Evolutionary conservation across 495 filamentous ascomycete genomes (phyloP), one percentile per base, ranked within the genome.

Genomic region (Tuber borchii): DNA sequence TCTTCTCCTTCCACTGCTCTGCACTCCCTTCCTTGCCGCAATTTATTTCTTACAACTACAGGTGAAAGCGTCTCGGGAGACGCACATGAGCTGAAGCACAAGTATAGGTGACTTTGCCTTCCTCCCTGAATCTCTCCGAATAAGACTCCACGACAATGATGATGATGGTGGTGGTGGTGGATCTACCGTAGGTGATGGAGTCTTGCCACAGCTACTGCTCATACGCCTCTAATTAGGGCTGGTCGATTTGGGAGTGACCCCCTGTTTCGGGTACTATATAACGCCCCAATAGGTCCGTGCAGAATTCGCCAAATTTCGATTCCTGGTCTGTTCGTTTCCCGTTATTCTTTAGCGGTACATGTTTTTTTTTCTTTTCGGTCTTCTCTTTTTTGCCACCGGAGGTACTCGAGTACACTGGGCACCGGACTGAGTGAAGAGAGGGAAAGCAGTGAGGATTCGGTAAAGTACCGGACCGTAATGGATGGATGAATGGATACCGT

Each of bases 241-340:
- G 56, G 56, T 65, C 5, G 56, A 34, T 65, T 65, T 65, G 56
- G 56, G 26, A 34, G 26, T 65, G 56, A 65, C 56, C 78, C 78
- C 78, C 78, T 79, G 78, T 79, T 79, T 79, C 77, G 78, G 77
- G 78, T 76, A 73, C 74, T 73, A 78, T 16, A 65, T 31, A 65
- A 34, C 26, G 14, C 56, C 56, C 74, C 39, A 77, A 71, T 71
- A 43, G 22, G 72, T 51, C 77, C 70, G 76, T 79, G 73, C 78
- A 73, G 76, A 14, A 9, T 68, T 79, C 78, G 73, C 77, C 77
- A 78, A 78, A 77, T 70, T 76, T 71, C 56, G 56, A 65, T 65
- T 34, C 56, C 56, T 7, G 56, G 56, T 65, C 56, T 34, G 56
- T 65, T 34, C 26, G 26, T 34, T 34, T 34, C 56, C 56, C 56